These are phyloP conservation scores for Nicotiana knightiana DNA, from an alignment of 257 asterid species.

Conservation along the genomic window DNA sequence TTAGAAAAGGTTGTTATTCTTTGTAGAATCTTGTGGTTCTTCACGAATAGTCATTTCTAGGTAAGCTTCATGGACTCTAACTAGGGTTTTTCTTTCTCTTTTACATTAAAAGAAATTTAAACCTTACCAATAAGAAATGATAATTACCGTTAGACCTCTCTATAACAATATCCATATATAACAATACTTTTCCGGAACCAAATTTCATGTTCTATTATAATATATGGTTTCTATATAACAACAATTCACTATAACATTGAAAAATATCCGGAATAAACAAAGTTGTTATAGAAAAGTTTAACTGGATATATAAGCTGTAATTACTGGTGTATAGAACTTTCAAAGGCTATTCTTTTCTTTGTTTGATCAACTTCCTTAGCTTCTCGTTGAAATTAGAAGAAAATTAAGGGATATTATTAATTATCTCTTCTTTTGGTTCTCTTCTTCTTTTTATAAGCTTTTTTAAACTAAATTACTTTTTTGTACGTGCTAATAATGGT, in stretches of 20 bases:
- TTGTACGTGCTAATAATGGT: background rate
- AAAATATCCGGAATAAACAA: too few relatives aligned
- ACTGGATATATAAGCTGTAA: background rate
- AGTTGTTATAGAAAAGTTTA: too few relatives aligned
- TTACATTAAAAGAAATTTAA: too few relatives aligned
- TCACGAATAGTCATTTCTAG: background rate
- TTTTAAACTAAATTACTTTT: background rate
- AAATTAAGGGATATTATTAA: background rate
- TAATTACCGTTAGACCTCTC: too few relatives aligned
- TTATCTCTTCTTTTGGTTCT: background rate
- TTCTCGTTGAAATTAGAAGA: background rate
- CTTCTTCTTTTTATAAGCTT: background rate
- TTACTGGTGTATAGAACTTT: background rate
- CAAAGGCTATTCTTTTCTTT: background rate
- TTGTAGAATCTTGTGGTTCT: background rate
- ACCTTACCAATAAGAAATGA: too few relatives aligned
- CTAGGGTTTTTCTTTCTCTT: background rate
- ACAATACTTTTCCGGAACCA: too few relatives aligned
- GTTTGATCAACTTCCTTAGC: slow-evolving; percentile 8
- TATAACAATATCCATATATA: too few relatives aligned
- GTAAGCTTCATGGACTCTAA: background rate
- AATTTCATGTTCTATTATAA: too few relatives aligned
- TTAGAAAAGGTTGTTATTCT: background rate
- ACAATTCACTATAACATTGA: too few relatives aligned
- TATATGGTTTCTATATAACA: too few relatives aligned